These are phyloP conservation scores for Lophiostoma macrostomum DNA, from an alignment of 495 filamentous ascomycete species.

Conservation along the genomic window DNA sequence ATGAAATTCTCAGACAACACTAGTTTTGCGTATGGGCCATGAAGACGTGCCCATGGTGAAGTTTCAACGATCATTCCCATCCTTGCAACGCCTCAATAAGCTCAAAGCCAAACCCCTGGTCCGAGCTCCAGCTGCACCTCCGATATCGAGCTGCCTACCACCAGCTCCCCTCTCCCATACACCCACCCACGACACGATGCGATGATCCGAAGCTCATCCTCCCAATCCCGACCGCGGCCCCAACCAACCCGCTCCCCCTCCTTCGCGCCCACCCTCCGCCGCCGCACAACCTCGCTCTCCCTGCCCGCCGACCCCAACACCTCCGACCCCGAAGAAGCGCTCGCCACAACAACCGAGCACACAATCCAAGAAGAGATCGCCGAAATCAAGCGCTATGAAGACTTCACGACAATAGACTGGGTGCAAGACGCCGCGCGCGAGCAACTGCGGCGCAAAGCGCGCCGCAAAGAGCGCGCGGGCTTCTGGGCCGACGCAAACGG, in stretches of 20 bases:
- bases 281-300: constrained; percentile 71
- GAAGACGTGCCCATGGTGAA: too few species aligned
- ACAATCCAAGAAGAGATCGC: constrained; percentile 88
- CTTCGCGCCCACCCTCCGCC: constrained; percentile 52
- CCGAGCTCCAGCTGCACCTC: constrained; percentile 6
- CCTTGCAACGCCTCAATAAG: too few species aligned
- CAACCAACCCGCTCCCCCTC: constrained; percentile 44
- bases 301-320: constrained; percentile 53
- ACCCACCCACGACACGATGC: constrained; percentile 29
- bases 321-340: constrained; percentile 48
- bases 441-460: constrained; percentile 72
- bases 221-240: constrained; percentile 23
- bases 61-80: too few species aligned
- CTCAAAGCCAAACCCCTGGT: neutral
- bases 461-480: constrained; percentile 67
- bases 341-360: constrained; percentile 38
- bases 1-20: too few species aligned
- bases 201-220: constrained; percentile 44
- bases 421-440: constrained; percentile 95
- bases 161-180: neutral
- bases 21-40: too few species aligned
- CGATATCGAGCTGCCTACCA: neutral
- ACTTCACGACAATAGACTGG: constrained; percentile 99
- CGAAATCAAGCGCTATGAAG: constrained; percentile 96
- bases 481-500: constrained; percentile 74